These are phyloP conservation scores for Rhododendron ovatum DNA, from an alignment of 148 eudicot genomes.

Conservation along the genomic window DNA sequence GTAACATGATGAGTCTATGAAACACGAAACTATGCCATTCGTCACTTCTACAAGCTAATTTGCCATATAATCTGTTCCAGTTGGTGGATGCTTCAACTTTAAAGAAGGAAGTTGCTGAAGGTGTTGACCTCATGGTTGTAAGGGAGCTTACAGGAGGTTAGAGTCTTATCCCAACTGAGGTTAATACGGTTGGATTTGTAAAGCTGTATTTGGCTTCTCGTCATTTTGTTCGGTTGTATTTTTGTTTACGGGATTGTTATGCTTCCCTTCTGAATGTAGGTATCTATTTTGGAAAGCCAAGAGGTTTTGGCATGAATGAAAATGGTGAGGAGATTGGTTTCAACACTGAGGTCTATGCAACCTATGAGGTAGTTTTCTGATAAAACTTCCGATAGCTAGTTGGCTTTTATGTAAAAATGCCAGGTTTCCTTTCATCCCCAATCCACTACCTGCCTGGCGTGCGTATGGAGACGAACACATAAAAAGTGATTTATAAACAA, in stretches of 20 bases:
- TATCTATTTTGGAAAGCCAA: slow-evolving; percentile 94
- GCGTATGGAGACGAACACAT: not conserved
- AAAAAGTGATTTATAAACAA: not conserved
- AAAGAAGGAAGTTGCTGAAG: slow-evolving; percentile 96
- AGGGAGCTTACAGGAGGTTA: slow-evolving; percentile 96
- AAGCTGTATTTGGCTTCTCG: not conserved
- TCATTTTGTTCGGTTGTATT: not conserved
- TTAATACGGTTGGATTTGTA: not conserved
- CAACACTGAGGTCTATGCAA: slow-evolving; percentile 87
- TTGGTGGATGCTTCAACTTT: slow-evolving; percentile 85
- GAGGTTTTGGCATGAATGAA: slow-evolving; percentile 80
- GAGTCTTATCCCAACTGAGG: slow-evolving; percentile 10
- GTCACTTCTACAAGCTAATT: not conserved
- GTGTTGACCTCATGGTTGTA: slow-evolving; percentile 95
- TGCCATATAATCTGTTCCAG: slow-evolving; percentile 26
- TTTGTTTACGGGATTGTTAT: not conserved
- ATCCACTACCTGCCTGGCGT: not conserved
- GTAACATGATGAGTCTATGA: not conserved
- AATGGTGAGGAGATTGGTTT: slow-evolving; percentile 83
- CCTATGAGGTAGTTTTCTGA: slow-evolving; percentile 62
- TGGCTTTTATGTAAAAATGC: not conserved
- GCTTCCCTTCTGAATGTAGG: slow-evolving; percentile 34
- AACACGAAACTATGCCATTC: not conserved
- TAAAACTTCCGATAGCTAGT: not conserved
- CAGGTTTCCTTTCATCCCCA: not conserved